phyloP scores from a whole-genome alignment of 129 eudicot genomes.

The Heracleum sosnowskyi region DNA sequence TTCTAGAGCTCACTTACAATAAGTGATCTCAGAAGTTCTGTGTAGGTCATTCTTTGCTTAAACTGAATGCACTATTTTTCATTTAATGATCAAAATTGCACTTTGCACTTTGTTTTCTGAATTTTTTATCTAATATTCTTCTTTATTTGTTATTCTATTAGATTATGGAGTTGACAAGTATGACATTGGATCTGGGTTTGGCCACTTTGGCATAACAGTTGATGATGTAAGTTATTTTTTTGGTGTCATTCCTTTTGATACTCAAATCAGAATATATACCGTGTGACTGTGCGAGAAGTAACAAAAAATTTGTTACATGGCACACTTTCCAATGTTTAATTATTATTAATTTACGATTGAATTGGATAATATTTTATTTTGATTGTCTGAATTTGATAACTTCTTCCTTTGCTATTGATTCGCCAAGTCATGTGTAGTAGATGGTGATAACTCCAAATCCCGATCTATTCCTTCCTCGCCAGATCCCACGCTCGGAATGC shows the following conservation, averaged over 20 bases:
- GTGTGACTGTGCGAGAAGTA: neutral
- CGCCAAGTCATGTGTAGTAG: too few species aligned
- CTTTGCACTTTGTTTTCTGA: too few species aligned
- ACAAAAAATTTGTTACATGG: too few species aligned
- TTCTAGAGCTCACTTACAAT: constrained; percentile 93
- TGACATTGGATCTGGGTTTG: constrained; percentile 81
- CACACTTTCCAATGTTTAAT: too few species aligned
- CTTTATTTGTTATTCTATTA: constrained; percentile 25
- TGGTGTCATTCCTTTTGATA: neutral
- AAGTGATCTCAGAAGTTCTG: constrained; percentile 24
- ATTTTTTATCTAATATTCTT: neutral
- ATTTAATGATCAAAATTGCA: too few species aligned
- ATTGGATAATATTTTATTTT: too few species aligned
- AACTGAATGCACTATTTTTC: neutral
- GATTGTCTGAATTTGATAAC: too few species aligned
- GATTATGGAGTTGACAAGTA: constrained; percentile 91
- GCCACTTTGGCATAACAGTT: constrained; percentile 86
- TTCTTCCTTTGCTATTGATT: too few species aligned
- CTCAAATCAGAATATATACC: neutral
- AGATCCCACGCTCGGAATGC: too few species aligned
- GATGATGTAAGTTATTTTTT: constrained; percentile 71
- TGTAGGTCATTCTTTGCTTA: neutral
- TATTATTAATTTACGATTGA: too few species aligned
- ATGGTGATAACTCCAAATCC: too few species aligned
- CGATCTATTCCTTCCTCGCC: too few species aligned